phyloP scores from a whole-genome alignment of 495 filamentous ascomycete genomes.

The Hypoxylon lienhwacheense region DNA sequence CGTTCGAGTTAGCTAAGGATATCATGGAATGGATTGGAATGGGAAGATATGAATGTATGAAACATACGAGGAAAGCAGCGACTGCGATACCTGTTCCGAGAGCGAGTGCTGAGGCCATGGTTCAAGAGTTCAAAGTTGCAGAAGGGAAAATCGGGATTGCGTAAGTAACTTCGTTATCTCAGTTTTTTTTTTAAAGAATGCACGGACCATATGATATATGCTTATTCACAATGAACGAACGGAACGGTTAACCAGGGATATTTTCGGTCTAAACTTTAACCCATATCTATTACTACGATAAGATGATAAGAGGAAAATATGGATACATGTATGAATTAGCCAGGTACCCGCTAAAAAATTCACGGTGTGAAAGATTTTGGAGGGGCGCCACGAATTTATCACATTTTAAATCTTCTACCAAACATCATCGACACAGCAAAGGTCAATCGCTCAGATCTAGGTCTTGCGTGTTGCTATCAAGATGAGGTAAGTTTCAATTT shows the following conservation, averaged over 20 bases:
- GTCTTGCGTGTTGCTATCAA: slow-evolving; percentile 26
- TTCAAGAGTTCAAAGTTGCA: slow-evolving; percentile 11
- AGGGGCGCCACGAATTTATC: slow-evolving; percentile 23
- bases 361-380: slow-evolving; percentile 22
- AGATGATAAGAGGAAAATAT: neutral
- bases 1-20: neutral
- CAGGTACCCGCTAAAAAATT: slow-evolving; percentile 17
- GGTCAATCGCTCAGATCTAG: slow-evolving; percentile 1
- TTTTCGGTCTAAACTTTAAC: no score
- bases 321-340: slow-evolving; percentile 1
- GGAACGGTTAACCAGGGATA: no score
- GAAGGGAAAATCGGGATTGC: slow-evolving; percentile 8
- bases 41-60: neutral
- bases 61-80: slow-evolving; percentile 73
- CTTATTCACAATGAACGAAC: no score
- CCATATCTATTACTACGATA: no score
- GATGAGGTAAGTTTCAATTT: slow-evolving; percentile 42
- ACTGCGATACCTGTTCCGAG: slow-evolving; percentile 77
- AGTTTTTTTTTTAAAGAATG: slow-evolving; percentile 15
- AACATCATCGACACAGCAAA: slow-evolving; percentile 10
- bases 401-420: slow-evolving; percentile 5
- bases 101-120: slow-evolving; percentile 74
- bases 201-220: slow-evolving; percentile 17
- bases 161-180: slow-evolving; percentile 10
- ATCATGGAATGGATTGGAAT: neutral